A percentile compares a stretch with the other conserved stretches of the same genome.
These are phyloP conservation scores for Leonotis leonurus DNA, from an alignment of 257 asterid genomes.

Conservation along the genomic window DNA sequence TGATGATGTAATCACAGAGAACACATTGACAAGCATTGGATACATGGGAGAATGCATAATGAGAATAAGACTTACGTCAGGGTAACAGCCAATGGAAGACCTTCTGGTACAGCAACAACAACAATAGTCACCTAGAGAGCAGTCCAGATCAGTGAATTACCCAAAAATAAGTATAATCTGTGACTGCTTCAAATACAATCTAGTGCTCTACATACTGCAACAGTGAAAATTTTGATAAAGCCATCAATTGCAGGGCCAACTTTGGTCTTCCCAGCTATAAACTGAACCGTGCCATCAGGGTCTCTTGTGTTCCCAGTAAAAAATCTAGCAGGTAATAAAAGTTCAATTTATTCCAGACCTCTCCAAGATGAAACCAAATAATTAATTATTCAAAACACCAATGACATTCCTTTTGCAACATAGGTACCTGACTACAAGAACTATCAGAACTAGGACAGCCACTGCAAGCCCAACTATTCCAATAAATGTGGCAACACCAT, in stretches of 20 bases:
- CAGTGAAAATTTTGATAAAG: slow-evolving; percentile 72
- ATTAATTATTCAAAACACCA: neutral
- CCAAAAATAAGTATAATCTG: slow-evolving; percentile 8
- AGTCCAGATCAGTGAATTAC: slow-evolving; percentile 10
- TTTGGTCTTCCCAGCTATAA: slow-evolving; percentile 55
- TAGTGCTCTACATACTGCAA: slow-evolving; percentile 61
- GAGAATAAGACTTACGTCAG: slow-evolving; percentile 60
- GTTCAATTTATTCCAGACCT: neutral
- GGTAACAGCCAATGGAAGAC: slow-evolving; percentile 96
- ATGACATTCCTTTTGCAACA: neutral
- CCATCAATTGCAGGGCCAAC: slow-evolving; percentile 69
- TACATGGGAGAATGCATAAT: neutral
- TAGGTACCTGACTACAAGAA: slow-evolving; percentile 66
- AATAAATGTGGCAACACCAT: slow-evolving; percentile 93
- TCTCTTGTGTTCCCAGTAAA: slow-evolving; percentile 73
- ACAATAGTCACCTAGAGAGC: slow-evolving; percentile 79
- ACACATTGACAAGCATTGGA: slow-evolving; percentile 1
- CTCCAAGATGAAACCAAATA: slow-evolving; percentile 7
- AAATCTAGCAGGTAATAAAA: slow-evolving; percentile 37
- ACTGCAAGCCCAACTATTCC: slow-evolving; percentile 83
- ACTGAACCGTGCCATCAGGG: slow-evolving; percentile 50
- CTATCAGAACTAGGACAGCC: slow-evolving; percentile 58
- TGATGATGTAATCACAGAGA: neutral
- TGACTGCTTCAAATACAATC: neutral
- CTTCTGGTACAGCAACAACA: slow-evolving; percentile 98